Evolutionary conservation across 1,139 yeast genomes (phyloP), one percentile per base, ranked within the genome.

Genomic region (Lodderomyces beijingensis): DNA sequence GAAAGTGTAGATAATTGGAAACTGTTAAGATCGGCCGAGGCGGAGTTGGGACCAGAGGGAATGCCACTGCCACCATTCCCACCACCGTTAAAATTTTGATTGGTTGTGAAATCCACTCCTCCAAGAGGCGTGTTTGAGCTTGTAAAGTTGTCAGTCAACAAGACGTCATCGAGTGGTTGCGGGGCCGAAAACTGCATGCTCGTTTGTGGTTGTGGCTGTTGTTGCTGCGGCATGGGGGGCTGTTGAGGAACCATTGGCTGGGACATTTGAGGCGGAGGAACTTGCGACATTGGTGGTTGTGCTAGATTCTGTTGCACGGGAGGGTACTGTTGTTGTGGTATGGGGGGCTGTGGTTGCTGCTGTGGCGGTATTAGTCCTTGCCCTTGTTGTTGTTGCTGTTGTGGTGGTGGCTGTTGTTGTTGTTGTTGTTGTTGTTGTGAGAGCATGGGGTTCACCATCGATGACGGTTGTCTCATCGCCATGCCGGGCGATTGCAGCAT

Each of bases 1-100:
- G 70, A 62, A 26, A 64, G 57, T 4, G 57, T 50, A 24, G 45
- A 49, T 32, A 41, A 28, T 28, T n/a, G 18, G 7, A 15, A 21
- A n/a, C 11, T 10, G 10, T 19, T 19, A 7, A 19, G 7, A 19
- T 10, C 21, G 7, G 9, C 21, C 7, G 34, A 40, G 16, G 31
- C 22, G 14, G 35, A 18, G 27, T 33, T 37, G 29, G 23, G 28
- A 6, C 36, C 37, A 21, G 27, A 20, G 17, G 12, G 13, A 10
- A 13, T 11, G 2, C 17, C 30, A 16, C 30, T 25, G 16, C 9
- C 17, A 15, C 25, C 23, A 27, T 13, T 8, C 17, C 17, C 17
- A 13, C 4, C 19, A 11, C 9, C 13, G n/a, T 20, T 19, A 15
- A 27, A 27, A 27, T 16, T 16, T 12, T 19, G 19, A 13, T 10